These are phyloP conservation scores for Cicer judaicum DNA, from an alignment of 306 rosid genomes.

Conservation along the genomic window DNA sequence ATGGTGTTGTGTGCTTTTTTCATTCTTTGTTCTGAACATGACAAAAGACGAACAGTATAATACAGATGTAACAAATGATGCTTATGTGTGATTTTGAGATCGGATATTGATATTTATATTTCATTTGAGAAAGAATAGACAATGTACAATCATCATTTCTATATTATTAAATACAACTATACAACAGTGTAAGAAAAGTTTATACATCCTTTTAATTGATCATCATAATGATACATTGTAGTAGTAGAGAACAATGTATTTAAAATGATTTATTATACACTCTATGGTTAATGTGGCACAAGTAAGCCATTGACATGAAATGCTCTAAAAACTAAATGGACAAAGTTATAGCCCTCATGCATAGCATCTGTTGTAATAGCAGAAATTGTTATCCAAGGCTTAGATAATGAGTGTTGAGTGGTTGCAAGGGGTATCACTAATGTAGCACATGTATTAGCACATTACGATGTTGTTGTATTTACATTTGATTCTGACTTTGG, in stretches of 20 bases:
- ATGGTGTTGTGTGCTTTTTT: neutral
- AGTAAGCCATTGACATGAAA: no score
- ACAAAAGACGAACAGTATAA: neutral
- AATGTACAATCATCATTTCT: neutral
- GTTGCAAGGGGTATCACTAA: neutral
- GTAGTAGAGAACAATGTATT: neutral
- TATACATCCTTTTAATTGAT: neutral
- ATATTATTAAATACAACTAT: neutral
- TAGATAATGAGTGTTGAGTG: neutral
- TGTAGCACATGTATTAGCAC: neutral
- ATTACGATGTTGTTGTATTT: neutral
- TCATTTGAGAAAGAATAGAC: neutral
- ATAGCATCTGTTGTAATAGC: no score
- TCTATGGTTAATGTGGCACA: neutral
- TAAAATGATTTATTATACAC: neutral
- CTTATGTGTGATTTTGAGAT: neutral
- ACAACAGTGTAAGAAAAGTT: neutral
- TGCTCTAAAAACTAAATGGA: no score
- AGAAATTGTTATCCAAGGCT: no score
- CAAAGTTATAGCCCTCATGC: no score
- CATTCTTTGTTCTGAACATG: neutral
- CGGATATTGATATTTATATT: neutral
- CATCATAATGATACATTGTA: neutral
- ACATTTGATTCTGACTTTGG: neutral
- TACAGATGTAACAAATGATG: conserved; percentile 8